Base-by-base conservation (phyloP, 2,329 filamentous ascomycete genomes). In the Alternaria sp. region DNA sequence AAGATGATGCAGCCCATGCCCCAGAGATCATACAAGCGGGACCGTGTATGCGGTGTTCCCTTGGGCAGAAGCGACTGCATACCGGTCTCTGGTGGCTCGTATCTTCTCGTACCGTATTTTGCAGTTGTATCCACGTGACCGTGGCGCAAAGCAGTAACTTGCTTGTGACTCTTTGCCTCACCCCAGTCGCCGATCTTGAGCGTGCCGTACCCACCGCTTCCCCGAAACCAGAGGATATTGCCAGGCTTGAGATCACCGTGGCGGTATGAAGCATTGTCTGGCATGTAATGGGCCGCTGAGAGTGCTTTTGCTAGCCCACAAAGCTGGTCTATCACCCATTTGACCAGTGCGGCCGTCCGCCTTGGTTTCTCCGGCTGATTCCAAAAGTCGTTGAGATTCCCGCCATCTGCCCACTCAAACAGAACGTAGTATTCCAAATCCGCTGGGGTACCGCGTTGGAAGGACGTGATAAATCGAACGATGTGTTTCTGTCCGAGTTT, bases 241-340 rank as follows among this genome's bases (percentile, higher is more conserved):
- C 75, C 74, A 0, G 80, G 76, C 21, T 81, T 82, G 7, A 82
- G 66, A 49, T 79, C 73, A 3, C 78, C 74, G 40, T 80, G 75
- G 6, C 76, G 67, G 4, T 64, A 67, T 12, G 58, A 51, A 3
- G 19, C 54, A 6, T 30, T 50, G 23, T 23, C 23, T 5, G 11
- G 32, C 15, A 66, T 15, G 26, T 68, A 36, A 45, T 73, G 70
- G 5, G 55, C 59, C 23, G 51, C 57, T 5, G 25, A 3, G 5
- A 72, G 47, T 3, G 68, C 77, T 69, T 51, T 75, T 68, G 25
- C 74, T 59, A n/a, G 59, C 1, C 71, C 71, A 26, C 45, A 43
- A 1, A 73, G n/a, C 28, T 73, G 68, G 10, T 45, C 21, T 13
- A 69, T 10, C 0, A 61, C 40, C 2, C 21, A 15, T 19, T 61